A percentile compares a stretch with the other conserved stretches of the same genome.
Evolutionary conservation across 1,284 basidiomycete genomes (phyloP).

Genomic region (Bjerkandera adusta): DNA sequence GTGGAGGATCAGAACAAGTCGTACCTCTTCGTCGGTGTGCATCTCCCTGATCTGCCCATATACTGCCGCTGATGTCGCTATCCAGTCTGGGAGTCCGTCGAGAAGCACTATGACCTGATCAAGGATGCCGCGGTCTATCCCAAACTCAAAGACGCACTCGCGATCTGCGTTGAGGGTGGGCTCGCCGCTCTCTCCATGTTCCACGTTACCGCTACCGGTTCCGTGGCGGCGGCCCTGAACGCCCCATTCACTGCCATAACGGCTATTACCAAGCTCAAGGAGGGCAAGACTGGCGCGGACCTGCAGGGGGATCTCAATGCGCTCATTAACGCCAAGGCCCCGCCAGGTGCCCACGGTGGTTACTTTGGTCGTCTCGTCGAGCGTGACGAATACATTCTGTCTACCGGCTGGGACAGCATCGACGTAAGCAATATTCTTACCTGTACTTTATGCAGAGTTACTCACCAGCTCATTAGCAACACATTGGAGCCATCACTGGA

Average conservation of each 20-base stretch:
- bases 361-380: slow-evolving; percentile 10
- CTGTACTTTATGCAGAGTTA: not conserved
- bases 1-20: slow-evolving; percentile 11
- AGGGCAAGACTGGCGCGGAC: slow-evolving; percentile 1
- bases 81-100: slow-evolving; percentile 14
- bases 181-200: slow-evolving; percentile 6
- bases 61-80: not conserved
- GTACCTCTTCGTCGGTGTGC: slow-evolving; percentile 10
- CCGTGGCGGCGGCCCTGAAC: slow-evolving; percentile 5
- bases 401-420: slow-evolving; percentile 12
- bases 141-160: slow-evolving; percentile 3
- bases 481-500: not conserved
- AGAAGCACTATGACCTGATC: slow-evolving; percentile 13
- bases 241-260: slow-evolving; percentile 9
- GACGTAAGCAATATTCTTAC: slow-evolving; percentile 3
- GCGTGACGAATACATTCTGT: slow-evolving; percentile 3
- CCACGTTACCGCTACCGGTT: slow-evolving; percentile 7
- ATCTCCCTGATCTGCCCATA: not conserved
- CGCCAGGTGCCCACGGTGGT: slow-evolving; percentile 1
- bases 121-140: slow-evolving; percentile 7
- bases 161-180: slow-evolving; percentile 1
- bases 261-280: slow-evolving; percentile 3
- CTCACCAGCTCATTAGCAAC: not conserved
- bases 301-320: not conserved
- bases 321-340: not conserved